A percentile compares a stretch with the other conserved stretches of the same genome.
Evolutionary conservation across 805 yeast genomes (phyloP).

Genomic region (Ogataea thermomethanolica): DNA sequence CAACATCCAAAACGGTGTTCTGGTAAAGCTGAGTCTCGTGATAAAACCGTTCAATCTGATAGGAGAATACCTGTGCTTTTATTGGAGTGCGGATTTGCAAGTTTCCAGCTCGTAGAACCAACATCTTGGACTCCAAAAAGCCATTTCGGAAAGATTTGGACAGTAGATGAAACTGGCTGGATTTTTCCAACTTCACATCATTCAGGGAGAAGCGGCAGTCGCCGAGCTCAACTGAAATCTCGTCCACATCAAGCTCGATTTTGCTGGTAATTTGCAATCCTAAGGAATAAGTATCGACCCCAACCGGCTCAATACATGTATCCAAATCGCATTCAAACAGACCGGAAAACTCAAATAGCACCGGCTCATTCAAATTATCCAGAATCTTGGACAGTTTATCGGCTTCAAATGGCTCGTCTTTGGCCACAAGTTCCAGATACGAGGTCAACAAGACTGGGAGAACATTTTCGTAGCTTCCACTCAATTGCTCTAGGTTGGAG

Average conservation of each 20-base stretch:
- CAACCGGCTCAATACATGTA: constrained; percentile 37
- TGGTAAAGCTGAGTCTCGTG: constrained; percentile 4
- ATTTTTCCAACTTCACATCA: constrained; percentile 7
- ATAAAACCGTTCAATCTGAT: constrained; percentile 19
- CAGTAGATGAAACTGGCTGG: constrained; percentile 12
- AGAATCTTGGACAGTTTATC: constrained; percentile 17
- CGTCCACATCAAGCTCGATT: constrained; percentile 12
- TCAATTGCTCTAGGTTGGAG: constrained; percentile 55
- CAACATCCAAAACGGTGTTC: constrained; percentile 22
- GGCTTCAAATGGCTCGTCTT: constrained; percentile 26
- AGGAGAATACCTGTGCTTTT: constrained; percentile 11
- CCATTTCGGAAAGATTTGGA: constrained; percentile 24
- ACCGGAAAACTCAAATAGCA: constrained; percentile 23
- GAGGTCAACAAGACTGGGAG: constrained; percentile 35
- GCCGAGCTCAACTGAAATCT: constrained; percentile 13
- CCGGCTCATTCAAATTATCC: constrained; percentile 11
- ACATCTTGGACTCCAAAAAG: constrained; percentile 16
- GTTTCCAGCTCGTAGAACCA: constrained; percentile 23
- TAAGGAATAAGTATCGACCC: constrained; percentile 38
- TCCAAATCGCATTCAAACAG: constrained; percentile 36
- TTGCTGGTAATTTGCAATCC: constrained; percentile 34
- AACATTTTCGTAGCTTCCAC: constrained; percentile 18
- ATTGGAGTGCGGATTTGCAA: constrained; percentile 19
- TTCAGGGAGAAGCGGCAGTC: constrained; percentile 17
- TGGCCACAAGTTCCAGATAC: constrained; percentile 34